Percentiles rank a stretch among this genome's conserved stretches.
These are phyloP conservation scores for Zizania palustris DNA, from an alignment of 202 grass and related monocot species.

Conservation along the genomic window DNA sequence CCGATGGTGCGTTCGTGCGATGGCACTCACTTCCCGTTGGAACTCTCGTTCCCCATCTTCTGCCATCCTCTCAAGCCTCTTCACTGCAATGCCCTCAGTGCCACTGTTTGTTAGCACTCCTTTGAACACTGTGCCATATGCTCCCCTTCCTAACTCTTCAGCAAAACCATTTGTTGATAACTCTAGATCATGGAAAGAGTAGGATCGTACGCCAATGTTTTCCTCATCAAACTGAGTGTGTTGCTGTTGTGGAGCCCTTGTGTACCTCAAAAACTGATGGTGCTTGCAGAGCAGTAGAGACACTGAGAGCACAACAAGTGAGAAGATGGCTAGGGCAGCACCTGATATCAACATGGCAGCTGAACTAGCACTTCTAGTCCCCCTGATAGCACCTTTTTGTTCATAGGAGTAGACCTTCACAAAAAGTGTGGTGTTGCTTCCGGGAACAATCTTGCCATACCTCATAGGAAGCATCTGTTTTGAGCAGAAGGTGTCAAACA, in stretches of 20 bases:
- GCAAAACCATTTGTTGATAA: constrained; percentile 43
- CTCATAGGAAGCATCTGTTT: constrained; percentile 53
- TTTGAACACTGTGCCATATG: constrained; percentile 65
- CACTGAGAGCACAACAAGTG: constrained; percentile 3
- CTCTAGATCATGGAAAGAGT: constrained; percentile 53
- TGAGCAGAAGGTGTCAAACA: constrained; percentile 39
- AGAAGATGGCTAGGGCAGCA: constrained; percentile 24
- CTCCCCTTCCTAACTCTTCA: constrained; percentile 63
- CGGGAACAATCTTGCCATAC: constrained; percentile 32
- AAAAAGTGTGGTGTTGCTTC: constrained; percentile 44
- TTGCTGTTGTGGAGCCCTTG: constrained; percentile 16
- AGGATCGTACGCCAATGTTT: constrained; percentile 15
- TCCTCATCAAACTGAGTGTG: background rate
- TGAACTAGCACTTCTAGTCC: background rate
- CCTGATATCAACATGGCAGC: constrained; percentile 37
- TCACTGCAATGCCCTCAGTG: constrained; percentile 49
- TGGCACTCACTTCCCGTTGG: constrained; percentile 55
- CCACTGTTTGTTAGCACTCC: constrained; percentile 20
- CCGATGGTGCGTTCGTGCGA: constrained; percentile 64
- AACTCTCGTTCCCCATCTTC: constrained; percentile 61
- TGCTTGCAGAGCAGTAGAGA: constrained; percentile 6
- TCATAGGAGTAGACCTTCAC: constrained; percentile 46
- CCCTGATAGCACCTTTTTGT: background rate
- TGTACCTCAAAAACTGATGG: background rate
- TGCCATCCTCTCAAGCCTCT: constrained; percentile 59